A percentile compares a stretch with the other conserved stretches of the same genome.
Evolutionary conservation across 2,329 filamentous ascomycete species (phyloP).

Genomic region (Arthrobotrys musiformis): DNA sequence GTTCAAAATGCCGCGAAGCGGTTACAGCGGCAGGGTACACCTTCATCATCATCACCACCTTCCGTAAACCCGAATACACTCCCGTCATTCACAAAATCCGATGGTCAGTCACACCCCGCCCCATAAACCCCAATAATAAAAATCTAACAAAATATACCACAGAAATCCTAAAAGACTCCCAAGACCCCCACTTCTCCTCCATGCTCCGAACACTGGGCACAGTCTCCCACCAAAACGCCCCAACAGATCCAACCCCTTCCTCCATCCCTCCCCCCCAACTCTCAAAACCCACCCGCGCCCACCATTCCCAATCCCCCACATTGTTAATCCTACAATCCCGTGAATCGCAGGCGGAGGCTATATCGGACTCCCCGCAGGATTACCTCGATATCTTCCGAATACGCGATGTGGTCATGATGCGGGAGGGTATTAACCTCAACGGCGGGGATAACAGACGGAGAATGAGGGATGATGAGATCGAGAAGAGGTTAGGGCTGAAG

Average conservation of each 20-base stretch:
- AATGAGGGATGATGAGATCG: slow-evolving; percentile 52
- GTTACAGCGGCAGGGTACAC: slow-evolving; percentile 24
- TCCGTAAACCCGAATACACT: slow-evolving; percentile 7
- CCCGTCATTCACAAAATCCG: slow-evolving; percentile 31
- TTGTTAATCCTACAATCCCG: slow-evolving; percentile 44
- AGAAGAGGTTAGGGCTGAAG: slow-evolving; percentile 45
- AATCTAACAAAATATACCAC: not conserved
- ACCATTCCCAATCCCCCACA: slow-evolving; percentile 12
- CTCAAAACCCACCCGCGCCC: not conserved
- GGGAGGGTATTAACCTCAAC: slow-evolving; percentile 37
- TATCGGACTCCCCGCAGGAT: slow-evolving; percentile 19
- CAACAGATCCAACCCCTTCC: slow-evolving; percentile 5
- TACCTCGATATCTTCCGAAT: slow-evolving; percentile 54
- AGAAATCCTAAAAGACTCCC: slow-evolving; percentile 48
- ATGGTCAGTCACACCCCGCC: slow-evolving; percentile 18
- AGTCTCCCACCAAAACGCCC: slow-evolving; percentile 44
- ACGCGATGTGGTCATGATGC: slow-evolving; percentile 52
- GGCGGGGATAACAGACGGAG: slow-evolving; percentile 18
- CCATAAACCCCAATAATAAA: not conserved
- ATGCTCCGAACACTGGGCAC: slow-evolving; percentile 55
- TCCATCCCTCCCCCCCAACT: not conserved
- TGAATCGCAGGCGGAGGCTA: slow-evolving; percentile 7
- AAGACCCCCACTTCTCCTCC: slow-evolving; percentile 53
- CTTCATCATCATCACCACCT: not conserved
- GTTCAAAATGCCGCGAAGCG: slow-evolving; percentile 32